Evolutionary conservation across 257 asterid species (phyloP), one percentile per base, ranked within the genome.

Genomic region (Jaltomata sinuosa): DNA sequence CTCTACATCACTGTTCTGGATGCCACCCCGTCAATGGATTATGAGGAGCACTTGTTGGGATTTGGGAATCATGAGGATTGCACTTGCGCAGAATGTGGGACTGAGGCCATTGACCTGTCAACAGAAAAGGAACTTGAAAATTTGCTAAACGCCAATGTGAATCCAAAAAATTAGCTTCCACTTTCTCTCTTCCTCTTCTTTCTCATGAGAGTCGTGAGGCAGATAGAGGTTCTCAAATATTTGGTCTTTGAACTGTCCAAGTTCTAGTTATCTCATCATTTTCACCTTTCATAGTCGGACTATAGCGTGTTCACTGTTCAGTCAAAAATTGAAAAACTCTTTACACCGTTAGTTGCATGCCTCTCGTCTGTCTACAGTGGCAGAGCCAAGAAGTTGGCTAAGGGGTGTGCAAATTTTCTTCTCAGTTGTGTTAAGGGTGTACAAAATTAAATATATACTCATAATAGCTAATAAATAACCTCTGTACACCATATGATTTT

Each of bases 71-170:
- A 16, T 9, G 62, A 12, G 9, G 81, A 47, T 27, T 76, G 81
- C 61, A 76, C 81, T 16, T 47, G 42, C 2, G 18, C 25, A 27
- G 81, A 49, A 76, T 76, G 18, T 62, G 4, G 42, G 3, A 27
- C 16, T 45, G 80, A 84, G 16, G 79, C 61, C 54, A 27, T 85
- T 22, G 90, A 84, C 80, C 64, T 64, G 9, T 87, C 77, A 38
- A 62, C 87, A 1, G 92, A 90, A 32, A 87, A 85, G 83, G 94
- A 87, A 68, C 85, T 89, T 59, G 92, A 93, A 49, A 79, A 84
- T 72, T 10, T 90, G 83, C 84, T 93, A 31, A 74, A 72, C 81
- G 36, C 88, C n/a, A 88, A 88, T n/a, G 89, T 80, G 64, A 74
- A 80, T 36, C 87, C 93, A 3, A 71, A 82, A 64, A 84, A 85